Evolutionary conservation across 2,329 filamentous ascomycete genomes (phyloP).

Genomic region (Cladobotryum protrusum): DNA sequence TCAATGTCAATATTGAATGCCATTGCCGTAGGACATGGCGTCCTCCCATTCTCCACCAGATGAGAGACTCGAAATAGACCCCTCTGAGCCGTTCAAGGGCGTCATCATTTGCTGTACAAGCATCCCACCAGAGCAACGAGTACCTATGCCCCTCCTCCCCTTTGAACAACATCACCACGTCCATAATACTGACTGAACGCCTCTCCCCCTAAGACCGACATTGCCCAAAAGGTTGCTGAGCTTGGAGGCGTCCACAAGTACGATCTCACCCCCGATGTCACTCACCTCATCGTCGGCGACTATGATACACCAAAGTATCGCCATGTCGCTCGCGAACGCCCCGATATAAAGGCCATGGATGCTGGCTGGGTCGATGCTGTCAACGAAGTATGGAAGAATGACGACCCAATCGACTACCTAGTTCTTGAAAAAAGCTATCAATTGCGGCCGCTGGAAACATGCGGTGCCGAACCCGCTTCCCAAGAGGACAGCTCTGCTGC

Average conservation of each 20-base stretch:
- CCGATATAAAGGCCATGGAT: constrained; percentile 77
- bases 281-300: constrained; percentile 86
- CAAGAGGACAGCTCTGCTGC: constrained; percentile 13
- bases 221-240: constrained; percentile 61
- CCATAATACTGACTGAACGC: constrained; percentile 4
- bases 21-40: constrained; percentile 20
- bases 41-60: constrained; percentile 20
- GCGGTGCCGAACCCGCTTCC: constrained; percentile 35
- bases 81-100: constrained; percentile 59
- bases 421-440: constrained; percentile 61
- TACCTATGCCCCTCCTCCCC: constrained; percentile 35
- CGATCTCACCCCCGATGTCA: constrained; percentile 92
- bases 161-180: not conserved
- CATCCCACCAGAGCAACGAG: constrained; percentile 71
- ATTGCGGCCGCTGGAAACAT: constrained; percentile 56
- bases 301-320: constrained; percentile 90
- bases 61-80: constrained; percentile 39
- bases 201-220: constrained; percentile 36
- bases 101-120: constrained; percentile 84
- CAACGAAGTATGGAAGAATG: constrained; percentile 71
- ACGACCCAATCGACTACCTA: constrained; percentile 67
- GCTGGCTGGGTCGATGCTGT: constrained; percentile 82
- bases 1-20: too few relatives aligned
- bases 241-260: constrained; percentile 85
- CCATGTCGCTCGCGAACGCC: constrained; percentile 84